Evolutionary conservation across 2,329 filamentous ascomycete species (phyloP), one percentile per base, ranked within the genome.

Genomic region (Orbilia javanica): DNA sequence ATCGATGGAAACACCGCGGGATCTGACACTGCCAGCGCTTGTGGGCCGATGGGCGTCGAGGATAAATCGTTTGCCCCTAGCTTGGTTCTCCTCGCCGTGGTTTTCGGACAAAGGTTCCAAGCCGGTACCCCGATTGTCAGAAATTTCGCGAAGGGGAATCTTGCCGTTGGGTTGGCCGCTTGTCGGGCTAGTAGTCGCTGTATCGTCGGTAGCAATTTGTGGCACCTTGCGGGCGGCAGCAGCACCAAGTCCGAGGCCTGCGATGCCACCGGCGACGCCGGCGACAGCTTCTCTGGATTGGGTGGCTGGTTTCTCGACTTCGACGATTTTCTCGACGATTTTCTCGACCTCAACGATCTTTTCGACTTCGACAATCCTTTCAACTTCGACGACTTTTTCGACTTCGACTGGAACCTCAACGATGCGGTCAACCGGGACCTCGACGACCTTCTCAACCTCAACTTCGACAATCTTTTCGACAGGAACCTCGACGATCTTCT

Each of bases 51-150:
- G 48, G 22, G 74, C 39, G 13, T 77, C 74, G 8, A 81, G 71
- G 2, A 73, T 79, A 55, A 80, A 70, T n/a, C 65, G 76, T 65
- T 80, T 81, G 68, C 80, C 80, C 42, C 81, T 80, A 62, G 72
- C 68, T 50, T 66, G 27, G 50, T 81, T 82, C 62, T 83, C 87
- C 69, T 89, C 88, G 80, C 97, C 94, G 79, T 97, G 93, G 70
- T 92, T 90, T 62, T 92, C 89, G 0, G 92, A 89, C n/a, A 93
- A 96, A 31, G 97, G 86, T 44, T 91, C 87, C 25, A 94, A 97
- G 84, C 97, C 95, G 13, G 92, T 91, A 66, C 90, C 89, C 80
- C 92, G 91, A 81, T 97, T 77, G 66, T 64, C 62, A 15, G 73
- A 77, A 13, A 77, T 77, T 62, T 77, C 73, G 27, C 73, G 66